Base-by-base conservation (phyloP, 441 rosid genomes). In the Manihot esculenta region DNA sequence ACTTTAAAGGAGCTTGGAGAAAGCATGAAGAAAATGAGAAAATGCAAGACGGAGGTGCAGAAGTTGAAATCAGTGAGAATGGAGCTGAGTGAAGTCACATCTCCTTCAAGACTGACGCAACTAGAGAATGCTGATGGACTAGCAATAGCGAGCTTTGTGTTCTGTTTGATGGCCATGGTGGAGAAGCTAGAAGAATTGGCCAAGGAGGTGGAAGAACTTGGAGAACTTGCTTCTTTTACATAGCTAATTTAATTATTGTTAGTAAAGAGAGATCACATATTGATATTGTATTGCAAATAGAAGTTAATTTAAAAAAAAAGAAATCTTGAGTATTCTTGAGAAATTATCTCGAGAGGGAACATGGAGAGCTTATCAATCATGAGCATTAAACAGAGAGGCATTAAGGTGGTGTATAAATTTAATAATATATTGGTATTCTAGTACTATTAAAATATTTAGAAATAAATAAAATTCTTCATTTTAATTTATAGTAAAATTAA, bases 181-280 rank as follows among this genome's bases (percentile, higher is more conserved):
- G 84, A 85, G 66, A 86, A 84, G 71, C 65, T 84, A 69, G 89
- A 86, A 84, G 81, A 70, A 20, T 77, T 87, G 76, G 75, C 83
- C 5, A 85, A 85, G 71, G 81, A 85, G 49, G 89, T 85, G 44
- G 85, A 86, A 26, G 78, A 85, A 64, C 88, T 87, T 14, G 95
- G 87, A 56, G 69, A 83, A 42, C 76, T 74, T 63, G 89, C 86
- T 17, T 69, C 69, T 60, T 86, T 87, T 72, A 60, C 35, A 21
- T 63, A 60, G 5, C 55, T 65, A 60, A 14, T n/a, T n/a, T n/a
- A n/a, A n/a, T n/a, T n/a, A n/a, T n/a, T n/a, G n/a, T n/a, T n/a
- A n/a, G 11, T 13, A 41, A 5, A 24, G 7, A 15, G 3, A 63
- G 33, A 7, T 30, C 17, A 70, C 20, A 51, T 49, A 49, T 49